A percentile compares a stretch with the other conserved stretches of the same genome.
These are phyloP conservation scores for Podospora pseudopauciseta DNA, from an alignment of 495 filamentous ascomycete species.

Conservation along the genomic window DNA sequence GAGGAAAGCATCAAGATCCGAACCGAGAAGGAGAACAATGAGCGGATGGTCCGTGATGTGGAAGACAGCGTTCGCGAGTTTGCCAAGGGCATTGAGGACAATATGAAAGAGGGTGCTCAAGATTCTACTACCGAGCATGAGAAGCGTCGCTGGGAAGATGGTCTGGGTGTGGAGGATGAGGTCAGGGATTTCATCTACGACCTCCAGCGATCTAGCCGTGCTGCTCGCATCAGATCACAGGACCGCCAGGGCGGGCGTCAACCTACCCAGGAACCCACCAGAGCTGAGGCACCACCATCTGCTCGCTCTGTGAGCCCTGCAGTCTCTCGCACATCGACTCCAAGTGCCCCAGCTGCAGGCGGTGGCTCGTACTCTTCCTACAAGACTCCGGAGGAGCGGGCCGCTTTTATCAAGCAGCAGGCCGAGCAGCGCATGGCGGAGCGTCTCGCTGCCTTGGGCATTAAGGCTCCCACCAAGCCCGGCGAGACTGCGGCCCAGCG, in stretches of 20 bases:
- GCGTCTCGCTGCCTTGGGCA: slow-evolving; percentile 85
- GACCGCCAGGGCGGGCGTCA: slow-evolving; percentile 47
- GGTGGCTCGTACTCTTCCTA: slow-evolving; percentile 69
- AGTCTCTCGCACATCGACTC: slow-evolving; percentile 44
- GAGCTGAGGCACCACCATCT: slow-evolving; percentile 39
- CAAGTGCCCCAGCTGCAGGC: slow-evolving; percentile 37
- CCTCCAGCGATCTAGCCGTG: slow-evolving; percentile 76
- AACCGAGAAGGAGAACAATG: slow-evolving; percentile 87
- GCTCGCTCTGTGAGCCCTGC: slow-evolving; percentile 39
- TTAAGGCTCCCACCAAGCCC: slow-evolving; percentile 70
- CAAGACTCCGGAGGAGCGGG: slow-evolving; percentile 86
- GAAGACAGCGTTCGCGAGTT: slow-evolving; percentile 97
- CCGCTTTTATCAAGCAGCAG: slow-evolving; percentile 94
- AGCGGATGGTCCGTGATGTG: slow-evolving; percentile 92
- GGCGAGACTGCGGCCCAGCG: slow-evolving; percentile 79
- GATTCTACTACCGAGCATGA: slow-evolving; percentile 74
- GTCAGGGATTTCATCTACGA: slow-evolving; percentile 98
- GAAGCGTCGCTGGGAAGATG: slow-evolving; percentile 92
- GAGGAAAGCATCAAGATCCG: slow-evolving; percentile 77
- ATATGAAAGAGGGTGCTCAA: slow-evolving; percentile 75
- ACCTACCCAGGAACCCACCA: slow-evolving; percentile 44
- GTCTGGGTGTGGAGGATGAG: slow-evolving; percentile 90
- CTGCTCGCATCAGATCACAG: slow-evolving; percentile 70
- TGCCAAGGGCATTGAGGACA: slow-evolving; percentile 75
- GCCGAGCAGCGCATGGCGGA: slow-evolving; percentile 98